Evolutionary conservation across 2,329 filamentous ascomycete species (phyloP), one percentile per base, ranked within the genome.

Genomic region (Fusarium pininemorale): DNA sequence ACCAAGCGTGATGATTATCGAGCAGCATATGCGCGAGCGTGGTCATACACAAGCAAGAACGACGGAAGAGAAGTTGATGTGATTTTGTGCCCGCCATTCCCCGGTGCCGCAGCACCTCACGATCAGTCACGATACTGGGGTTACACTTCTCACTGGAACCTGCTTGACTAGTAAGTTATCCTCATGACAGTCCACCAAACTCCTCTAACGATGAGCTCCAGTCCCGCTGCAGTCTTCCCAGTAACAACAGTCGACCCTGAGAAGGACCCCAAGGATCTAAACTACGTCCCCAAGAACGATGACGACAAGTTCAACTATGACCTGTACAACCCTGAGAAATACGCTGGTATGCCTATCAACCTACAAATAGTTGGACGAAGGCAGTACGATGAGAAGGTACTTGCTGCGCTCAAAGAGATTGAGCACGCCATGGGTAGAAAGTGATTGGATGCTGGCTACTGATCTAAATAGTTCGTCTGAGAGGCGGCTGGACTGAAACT

Each of bases 91-190:
- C 91, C 91, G 0, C 87, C 85, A 1, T 87, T 87, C 0, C 88
- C 89, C 4, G n/a, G 88, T 85, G 81, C 87, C 69, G 85, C 80
- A 75, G 65, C 82, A 67, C 70, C 90, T 70, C 80, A 89, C 72
- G 81, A 81, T 8, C 74, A 80, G 15, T 81, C 79, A 7, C 78
- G 80, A 76, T 92, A 78, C 84, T 93, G 90, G 90, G 87, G 87
- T 3, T 94, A 93, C 74, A 92, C 90, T 0, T 83, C 87, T 1
- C 87, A 90, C 69, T 93, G 91, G 90, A 94, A 93, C 77, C 75
- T 93, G 47, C 85, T 93, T 4, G 91, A 94, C 79, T 92, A 92
- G 65, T 68, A 48, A 10, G 65, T 38, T 8, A 2, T 4, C 3
- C 16, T 38, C 7, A 3, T 6, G 5, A 6, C 9, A 11, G 22